Conservation (phyloP, 768 basidiomycete species). For the Xerocomellus dryophilus region DNA sequence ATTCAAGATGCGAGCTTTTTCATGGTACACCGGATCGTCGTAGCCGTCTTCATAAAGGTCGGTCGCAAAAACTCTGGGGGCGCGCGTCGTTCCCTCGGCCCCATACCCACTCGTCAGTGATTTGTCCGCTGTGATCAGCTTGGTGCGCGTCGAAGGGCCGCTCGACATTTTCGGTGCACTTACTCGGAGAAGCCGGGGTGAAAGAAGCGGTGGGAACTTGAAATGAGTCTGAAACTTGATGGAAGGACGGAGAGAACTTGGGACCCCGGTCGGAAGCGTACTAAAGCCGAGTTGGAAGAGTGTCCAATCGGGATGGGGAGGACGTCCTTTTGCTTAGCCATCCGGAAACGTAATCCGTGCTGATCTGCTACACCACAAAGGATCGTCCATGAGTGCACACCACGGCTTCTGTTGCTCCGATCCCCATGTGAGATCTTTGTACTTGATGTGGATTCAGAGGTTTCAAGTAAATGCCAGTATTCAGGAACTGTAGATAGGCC, state of each 20-base stretch:
- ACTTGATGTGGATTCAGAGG: too few species aligned
- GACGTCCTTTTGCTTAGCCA: too few species aligned
- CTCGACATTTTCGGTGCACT: background rate
- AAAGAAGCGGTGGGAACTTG: background rate
- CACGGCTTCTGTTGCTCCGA: too few species aligned
- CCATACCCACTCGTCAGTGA: background rate
- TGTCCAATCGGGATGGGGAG: too few species aligned
- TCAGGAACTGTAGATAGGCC: too few species aligned
- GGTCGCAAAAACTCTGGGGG: background rate
- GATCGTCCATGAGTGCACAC: too few species aligned
- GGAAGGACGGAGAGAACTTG: background rate
- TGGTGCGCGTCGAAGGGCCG: background rate
- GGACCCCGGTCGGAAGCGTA: too few species aligned
- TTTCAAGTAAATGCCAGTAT: too few species aligned
- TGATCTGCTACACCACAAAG: too few species aligned
- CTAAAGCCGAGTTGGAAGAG: too few species aligned
- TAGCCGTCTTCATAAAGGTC: constrained; percentile 37
- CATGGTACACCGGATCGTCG: constrained; percentile 46
- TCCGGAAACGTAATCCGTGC: too few species aligned
- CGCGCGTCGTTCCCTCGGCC: background rate
- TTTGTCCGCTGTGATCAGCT: background rate
- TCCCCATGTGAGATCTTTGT: too few species aligned
- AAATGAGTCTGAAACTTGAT: background rate
- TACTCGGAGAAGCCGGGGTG: background rate
- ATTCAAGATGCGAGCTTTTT: constrained; percentile 48